A percentile compares a stretch with the other conserved stretches of the same genome.
phyloP scores from a whole-genome alignment of 2,329 filamentous ascomycete species.

The Pseudohalonectria lignicola region DNA sequence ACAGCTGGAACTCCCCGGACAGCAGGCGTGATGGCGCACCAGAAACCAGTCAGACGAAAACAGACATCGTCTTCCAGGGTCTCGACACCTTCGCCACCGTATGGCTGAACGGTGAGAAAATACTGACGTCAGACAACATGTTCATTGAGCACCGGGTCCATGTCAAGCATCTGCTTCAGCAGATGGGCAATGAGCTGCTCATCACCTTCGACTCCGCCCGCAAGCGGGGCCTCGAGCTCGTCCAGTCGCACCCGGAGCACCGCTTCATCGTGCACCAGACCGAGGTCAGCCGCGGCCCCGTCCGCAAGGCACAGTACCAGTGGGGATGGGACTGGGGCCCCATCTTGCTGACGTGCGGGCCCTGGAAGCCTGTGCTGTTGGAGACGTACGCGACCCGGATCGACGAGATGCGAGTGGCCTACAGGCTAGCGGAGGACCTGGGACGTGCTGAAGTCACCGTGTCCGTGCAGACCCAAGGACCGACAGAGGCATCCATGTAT shows the following conservation, averaged over 20 bases:
- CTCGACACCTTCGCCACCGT: slow-evolving; percentile 54
- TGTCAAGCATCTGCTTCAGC: slow-evolving; percentile 30
- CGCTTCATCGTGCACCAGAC: slow-evolving; percentile 7
- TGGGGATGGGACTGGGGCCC: slow-evolving; percentile 68
- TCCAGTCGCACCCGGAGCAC: slow-evolving; percentile 8
- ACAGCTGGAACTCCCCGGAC: slow-evolving; percentile 14
- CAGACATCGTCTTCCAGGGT: slow-evolving; percentile 49
- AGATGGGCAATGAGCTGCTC: slow-evolving; percentile 32
- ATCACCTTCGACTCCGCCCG: slow-evolving; percentile 45
- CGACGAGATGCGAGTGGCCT: slow-evolving; percentile 12
- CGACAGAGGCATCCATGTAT: neutral
- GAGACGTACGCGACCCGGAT: slow-evolving; percentile 52
- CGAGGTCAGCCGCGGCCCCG: slow-evolving; percentile 11
- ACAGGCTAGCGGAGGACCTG: neutral
- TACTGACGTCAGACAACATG: slow-evolving; percentile 52
- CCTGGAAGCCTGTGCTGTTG: slow-evolving; percentile 56
- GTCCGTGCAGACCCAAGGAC: neutral
- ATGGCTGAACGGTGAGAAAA: slow-evolving; percentile 37
- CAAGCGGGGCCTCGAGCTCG: slow-evolving; percentile 8
- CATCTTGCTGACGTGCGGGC: slow-evolving; percentile 48
- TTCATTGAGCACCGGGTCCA: slow-evolving; percentile 46
- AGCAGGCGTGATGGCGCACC: too few relatives aligned
- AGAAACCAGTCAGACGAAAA: slow-evolving; percentile 14
- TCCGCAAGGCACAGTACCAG: slow-evolving; percentile 59
- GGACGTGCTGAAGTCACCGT: neutral